Base-by-base conservation (phyloP, 257 asterid species). In the Anisodus acutangulus region DNA sequence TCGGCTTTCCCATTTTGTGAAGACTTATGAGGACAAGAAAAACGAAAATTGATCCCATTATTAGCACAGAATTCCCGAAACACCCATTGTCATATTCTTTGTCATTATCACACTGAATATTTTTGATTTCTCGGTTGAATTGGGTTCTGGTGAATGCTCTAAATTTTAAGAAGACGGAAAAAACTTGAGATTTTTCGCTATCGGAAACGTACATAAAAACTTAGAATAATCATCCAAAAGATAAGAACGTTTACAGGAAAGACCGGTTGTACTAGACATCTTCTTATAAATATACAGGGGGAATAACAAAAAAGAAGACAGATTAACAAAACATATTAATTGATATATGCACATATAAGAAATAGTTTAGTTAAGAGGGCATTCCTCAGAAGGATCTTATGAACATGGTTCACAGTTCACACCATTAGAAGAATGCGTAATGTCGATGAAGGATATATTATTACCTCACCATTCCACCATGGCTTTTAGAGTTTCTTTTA, bases 361-460 rank as follows among this genome's bases (percentile, higher is more conserved):
- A 54, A 53, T 53, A 53, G 64, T 78, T 53, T 15, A 6, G 47
- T 51, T 26, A 78, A n/a, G 19, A 26, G 47, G 81, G 43, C 41
- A 59, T 26, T 76, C 64, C 81, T 78, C 15, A 54, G 13, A 78
- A 16, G 26, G 81, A 78, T 13, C 64, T 51, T 7, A 78, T 15
- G 81, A 53, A 53, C 81, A 53, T 13, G 64, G n/a, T n/a, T n/a
- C n/a, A n/a, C n/a, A n/a, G 62, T 51, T 53, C 81, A 76, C 31
- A 78, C 79, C 17, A 45, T 26, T 78, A 31, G 81, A 26, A 76
- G 81, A 76, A 76, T 12, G 3, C 6, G 62, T 51, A 53, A 53
- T 51, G 81, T 22, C 15, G 1, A 76, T 31, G 1, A 12, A 76
- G 5, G 43, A 26, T n/a, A n/a, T n/a, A n/a, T n/a, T 26, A 71